A percentile compares a stretch with the other conserved stretches of the same genome.
Conservation (phyloP, 2,329 filamentous ascomycete genomes). For the Fusarium sp. region DNA sequence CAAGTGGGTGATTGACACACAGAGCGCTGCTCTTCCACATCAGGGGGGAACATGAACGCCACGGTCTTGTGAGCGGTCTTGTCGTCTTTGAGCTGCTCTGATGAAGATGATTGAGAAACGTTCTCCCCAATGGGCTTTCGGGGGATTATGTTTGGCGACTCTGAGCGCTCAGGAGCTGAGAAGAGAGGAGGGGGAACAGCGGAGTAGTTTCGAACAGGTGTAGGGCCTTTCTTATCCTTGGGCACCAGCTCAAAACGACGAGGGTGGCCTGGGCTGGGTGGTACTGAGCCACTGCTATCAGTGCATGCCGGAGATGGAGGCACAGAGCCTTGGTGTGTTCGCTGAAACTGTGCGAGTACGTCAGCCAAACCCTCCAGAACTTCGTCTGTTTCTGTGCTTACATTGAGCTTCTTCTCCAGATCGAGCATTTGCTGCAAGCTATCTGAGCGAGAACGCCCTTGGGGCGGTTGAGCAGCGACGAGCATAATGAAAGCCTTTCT, state of each 20-base stretch:
- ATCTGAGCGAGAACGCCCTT: conserved; percentile 47
- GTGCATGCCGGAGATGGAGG: conserved; percentile 29
- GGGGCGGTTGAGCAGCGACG: conserved; percentile 18
- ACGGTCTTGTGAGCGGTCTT: conserved; percentile 44
- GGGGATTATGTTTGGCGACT: conserved; percentile 22
- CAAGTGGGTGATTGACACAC: conserved; percentile 71
- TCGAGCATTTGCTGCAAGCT: conserved; percentile 69
- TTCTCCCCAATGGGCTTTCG: conserved; percentile 28
- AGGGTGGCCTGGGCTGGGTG: conserved; percentile 30
- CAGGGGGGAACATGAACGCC: conserved; percentile 45
- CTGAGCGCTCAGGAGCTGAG: conserved; percentile 16
- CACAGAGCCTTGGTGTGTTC: conserved; percentile 27
- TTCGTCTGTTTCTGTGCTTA: conserved; percentile 46
- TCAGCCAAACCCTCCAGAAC: conserved; percentile 1
- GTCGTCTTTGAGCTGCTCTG: conserved; percentile 25
- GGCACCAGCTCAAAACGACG: conserved; percentile 41
- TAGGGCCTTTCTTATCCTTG: conserved; percentile 38
- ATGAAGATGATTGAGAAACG: conserved; percentile 7
- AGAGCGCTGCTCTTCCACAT: conserved; percentile 44
- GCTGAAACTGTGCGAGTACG: conserved; percentile 18
- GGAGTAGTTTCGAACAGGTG: conserved; percentile 40
- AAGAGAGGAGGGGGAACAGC: conserved; percentile 34
- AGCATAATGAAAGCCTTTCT: conserved; percentile 21
- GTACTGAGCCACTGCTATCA: conserved; percentile 25
- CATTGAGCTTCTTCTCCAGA: conserved; percentile 67